Evolutionary conservation across 352 stramenopile species (phyloP), one percentile per base, ranked within the genome.

Genomic region (Ophiocytium majus): DNA sequence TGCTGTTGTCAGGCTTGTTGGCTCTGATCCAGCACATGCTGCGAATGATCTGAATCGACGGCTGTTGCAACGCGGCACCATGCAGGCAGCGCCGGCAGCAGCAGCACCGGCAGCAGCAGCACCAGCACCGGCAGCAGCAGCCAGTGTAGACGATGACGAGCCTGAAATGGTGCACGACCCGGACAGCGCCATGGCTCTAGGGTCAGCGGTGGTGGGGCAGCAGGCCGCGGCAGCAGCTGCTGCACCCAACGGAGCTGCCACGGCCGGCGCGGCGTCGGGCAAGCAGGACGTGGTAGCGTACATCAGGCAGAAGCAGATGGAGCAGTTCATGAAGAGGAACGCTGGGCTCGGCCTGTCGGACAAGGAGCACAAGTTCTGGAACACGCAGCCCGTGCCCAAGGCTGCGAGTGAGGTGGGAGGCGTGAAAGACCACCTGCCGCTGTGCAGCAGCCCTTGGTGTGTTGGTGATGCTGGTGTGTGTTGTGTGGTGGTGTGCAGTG

Each of bases 351-450:
- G 71, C 19, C 63, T 49, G 50, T 17, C 28, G 19, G 9, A 66
- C 9, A 86, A 82, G 71, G 83, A 86, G 32, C 83, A 86, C 78
- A 86, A 86, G 78, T 88, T 88, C 50, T 88, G 85, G 85, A 80
- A 88, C 81, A 88, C 85, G n/a, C 85, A 88, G 78, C 85, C 85
- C 28, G 84, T 88, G 64, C 84, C 84, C 50, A 88, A 86, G 57
- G 32, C n/a, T n/a, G n/a, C n/a, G n/a, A n/a, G n/a, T n/a, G n/a
- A n/a, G n/a, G n/a, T n/a, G n/a, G n/a, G n/a, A n/a, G n/a, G n/a
- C n/a, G n/a, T n/a, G n/a, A n/a, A n/a, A n/a, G n/a, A n/a, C n/a
- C n/a, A n/a, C n/a, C n/a, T n/a, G n/a, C n/a, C n/a, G n/a, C n/a
- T n/a, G n/a, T n/a, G n/a, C n/a, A n/a, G n/a, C n/a, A n/a, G n/a